Evolutionary conservation across 768 basidiomycete genomes (phyloP), one percentile per base, ranked within the genome.

Genomic region (Mycena rosella): DNA sequence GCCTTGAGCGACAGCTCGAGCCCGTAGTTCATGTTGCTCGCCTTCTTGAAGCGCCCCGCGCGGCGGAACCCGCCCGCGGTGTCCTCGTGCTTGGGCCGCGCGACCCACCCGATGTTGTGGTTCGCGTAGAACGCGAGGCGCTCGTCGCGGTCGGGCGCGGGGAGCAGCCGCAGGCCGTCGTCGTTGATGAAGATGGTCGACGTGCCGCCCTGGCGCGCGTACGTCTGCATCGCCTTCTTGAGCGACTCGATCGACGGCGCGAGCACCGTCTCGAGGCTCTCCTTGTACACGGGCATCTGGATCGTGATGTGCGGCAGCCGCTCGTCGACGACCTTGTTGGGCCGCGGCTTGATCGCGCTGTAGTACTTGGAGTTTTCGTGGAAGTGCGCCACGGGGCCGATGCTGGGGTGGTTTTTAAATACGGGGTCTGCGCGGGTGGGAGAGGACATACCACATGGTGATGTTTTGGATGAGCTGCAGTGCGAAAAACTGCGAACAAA

Each of bases 11-110:
- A 91, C 6, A 95, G 83, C 9, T 85, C 84, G n/a, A 93, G 84
- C 9, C 87, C 94, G 72, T 91, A 95, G 76, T 96, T 97, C 91
- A 96, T 90, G 79, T 97, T 97, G 18, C 89, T 91, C 1, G 95
- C 95, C 79, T 97, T 97, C 84, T 97, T 97, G 85, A 97, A 97
- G 24, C 95, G 86, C 34, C 96, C 95, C 5, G 91, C 90, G 44
- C 86, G 89, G 83, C 78, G 87, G 80, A 86, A 91, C 2, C 89
- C 91, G 60, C 85, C 86, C 7, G 81, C 76, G 0, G 76, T 56
- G 64, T 80, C 73, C 66, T 87, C 86, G 72, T 93, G 92, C 47
- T 83, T 82, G 0, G 93, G 93, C n/a, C 93, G 86, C 4, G 93
- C 91, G 66, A 93, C 91, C 87, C 90, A 94, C 8, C 89, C 93